Conservation (phyloP, 257 asterid genomes). For the Lithospermum erythrorhizon region DNA sequence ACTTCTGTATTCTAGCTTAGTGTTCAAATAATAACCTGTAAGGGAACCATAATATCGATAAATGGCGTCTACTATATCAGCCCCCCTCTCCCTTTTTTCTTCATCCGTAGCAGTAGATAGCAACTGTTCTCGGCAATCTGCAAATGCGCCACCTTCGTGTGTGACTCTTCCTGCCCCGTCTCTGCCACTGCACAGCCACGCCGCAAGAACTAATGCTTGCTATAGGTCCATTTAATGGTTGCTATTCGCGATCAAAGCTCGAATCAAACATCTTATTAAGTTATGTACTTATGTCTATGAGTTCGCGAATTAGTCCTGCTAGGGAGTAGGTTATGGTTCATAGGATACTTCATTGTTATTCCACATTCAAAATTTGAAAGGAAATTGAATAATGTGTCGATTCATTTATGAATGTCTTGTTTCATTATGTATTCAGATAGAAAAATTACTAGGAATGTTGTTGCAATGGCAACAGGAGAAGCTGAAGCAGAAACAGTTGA, state of each 20-base stretch:
- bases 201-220: slow-evolving; percentile 38
- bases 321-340: too few relatives aligned
- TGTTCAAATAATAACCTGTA: not conserved
- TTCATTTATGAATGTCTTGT: not conserved
- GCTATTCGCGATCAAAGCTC: too few relatives aligned
- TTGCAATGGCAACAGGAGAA: slow-evolving; percentile 68
- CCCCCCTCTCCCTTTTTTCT: slow-evolving; percentile 47
- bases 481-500: slow-evolving; percentile 45
- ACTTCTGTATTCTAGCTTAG: not conserved
- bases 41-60: not conserved
- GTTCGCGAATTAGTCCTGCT: not conserved
- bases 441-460: slow-evolving; percentile 48
- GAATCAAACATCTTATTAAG: too few relatives aligned
- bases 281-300: too few relatives aligned
- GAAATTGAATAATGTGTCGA: not conserved
- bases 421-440: slow-evolving; percentile 26
- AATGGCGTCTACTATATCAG: slow-evolving; percentile 48
- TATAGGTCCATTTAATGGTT: slow-evolving; percentile 19
- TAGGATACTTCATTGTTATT: too few relatives aligned
- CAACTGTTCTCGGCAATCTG: slow-evolving; percentile 32
- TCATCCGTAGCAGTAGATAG: slow-evolving; percentile 34
- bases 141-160: slow-evolving; percentile 26
- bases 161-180: slow-evolving; percentile 27
- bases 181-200: slow-evolving; percentile 19
- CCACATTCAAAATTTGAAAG: not conserved